Evolutionary conservation across 169 alveolate genomes (phyloP), one percentile per base, ranked within the genome.

Genomic region (Miamiensis avidus): DNA sequence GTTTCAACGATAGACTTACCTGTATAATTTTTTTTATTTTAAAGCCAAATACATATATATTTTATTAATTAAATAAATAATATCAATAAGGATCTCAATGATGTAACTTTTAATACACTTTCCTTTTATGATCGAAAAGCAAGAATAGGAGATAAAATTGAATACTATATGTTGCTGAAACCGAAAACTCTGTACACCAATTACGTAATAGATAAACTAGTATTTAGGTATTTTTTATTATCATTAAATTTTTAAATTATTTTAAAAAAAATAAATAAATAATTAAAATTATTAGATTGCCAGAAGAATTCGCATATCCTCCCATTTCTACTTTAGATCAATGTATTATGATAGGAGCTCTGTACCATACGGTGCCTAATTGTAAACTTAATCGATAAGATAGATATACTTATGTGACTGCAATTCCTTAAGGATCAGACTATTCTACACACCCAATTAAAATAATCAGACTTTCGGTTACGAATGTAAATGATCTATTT

Each of bases 81-180:
- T n/a, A n/a, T n/a, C n/a, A n/a, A n/a, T n/a, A n/a, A n/a, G 31
- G 76, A 79, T 64, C 64, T 79, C 1, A 30, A 31, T 29, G 29
- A 29, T 29, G 77, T 79, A 0, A 49, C 75, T n/a, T 79, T 79
- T 29, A 79, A 79, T 27, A 34, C 84, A 49, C 76, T 79, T 29
- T 33, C 76, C 65, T 79, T 79, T 32, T 79, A 79, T 79, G 84
- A 79, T 1, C 34, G 84, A 79, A 34, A 79, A 79, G 84, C 84
- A 16, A 34, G 76, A 31, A n/a, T n/a, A 49, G 77, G 65, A 25
- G 73, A 49, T 25, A 11, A 49, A 49, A 74, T 79, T 16, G 84
- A 79, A 49, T 34, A 34, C 0, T 79, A 79, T 34, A 79, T 79
- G 84, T 49, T 79, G 15, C 64, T 79, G 30, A 25, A 79, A 20